Evolutionary conservation across 306 rosid genomes (phyloP), one percentile per base, ranked within the genome.

Genomic region (Cucumis hystrix): DNA sequence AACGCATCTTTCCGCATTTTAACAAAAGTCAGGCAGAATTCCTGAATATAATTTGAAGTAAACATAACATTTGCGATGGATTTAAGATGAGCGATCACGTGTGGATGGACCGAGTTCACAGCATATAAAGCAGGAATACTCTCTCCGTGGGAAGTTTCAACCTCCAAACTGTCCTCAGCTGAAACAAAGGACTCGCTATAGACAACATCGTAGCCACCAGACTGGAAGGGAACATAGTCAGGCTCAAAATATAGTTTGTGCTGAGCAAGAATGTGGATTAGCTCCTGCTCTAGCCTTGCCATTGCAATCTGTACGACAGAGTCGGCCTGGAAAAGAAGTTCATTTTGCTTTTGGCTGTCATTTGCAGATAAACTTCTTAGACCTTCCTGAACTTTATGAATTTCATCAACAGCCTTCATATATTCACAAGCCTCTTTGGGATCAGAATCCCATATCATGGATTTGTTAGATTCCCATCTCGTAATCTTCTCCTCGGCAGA

Each of bases 11-110:
- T 88, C 80, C 93, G 82, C 58, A 83, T 77, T 18, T 72, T 60
- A 28, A 83, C 57, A 65, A 81, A 91, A 30, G 86, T 80, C 30
- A 82, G 88, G 78, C 88, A 84, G 59, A 87, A 88, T 51, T 88
- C 97, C 30, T 80, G 84, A 37, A 78, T 84, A 80, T 88, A 88
- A 55, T 85, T 86, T 17, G 90, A 87, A 78, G 82, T 74, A 80
- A 88, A 89, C 97, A 89, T 89, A 57, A 20, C 77, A 64, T 76
- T 82, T 54, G 95, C 93, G 52, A 92, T 88, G 77, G 83, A 79
- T 78, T 80, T 88, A 73, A 89, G 89, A 84, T 80, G 84, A 16
- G 86, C 79, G 58, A 86, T 49, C 33, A 75, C 83, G 10, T 76
- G 79, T 9, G 89, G 88, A 79, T 82, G 77, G 79, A 89, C 83